Evolutionary conservation across 345 rosid genomes (phyloP).

Genomic region (Mangifera indica): DNA sequence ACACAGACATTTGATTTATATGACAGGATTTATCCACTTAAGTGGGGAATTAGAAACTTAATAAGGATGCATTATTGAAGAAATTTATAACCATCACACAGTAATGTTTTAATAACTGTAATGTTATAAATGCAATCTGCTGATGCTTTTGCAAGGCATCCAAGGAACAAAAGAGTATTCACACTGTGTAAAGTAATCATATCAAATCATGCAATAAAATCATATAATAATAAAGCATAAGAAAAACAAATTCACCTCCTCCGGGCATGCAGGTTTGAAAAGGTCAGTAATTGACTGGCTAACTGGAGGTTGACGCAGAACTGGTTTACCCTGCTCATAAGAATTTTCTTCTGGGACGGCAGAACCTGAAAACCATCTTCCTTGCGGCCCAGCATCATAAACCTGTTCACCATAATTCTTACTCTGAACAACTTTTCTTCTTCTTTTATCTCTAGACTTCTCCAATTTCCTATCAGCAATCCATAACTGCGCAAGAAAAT

Average conservation of each 20-base stretch:
- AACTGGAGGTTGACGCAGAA: constrained; percentile 62
- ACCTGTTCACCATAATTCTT: constrained; percentile 14
- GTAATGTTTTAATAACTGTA: neutral
- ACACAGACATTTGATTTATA: too few relatives aligned
- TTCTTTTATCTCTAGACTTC: constrained; percentile 32
- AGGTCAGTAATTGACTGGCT: constrained; percentile 59
- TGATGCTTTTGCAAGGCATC: neutral
- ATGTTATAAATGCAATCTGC: neutral
- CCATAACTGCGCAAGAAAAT: constrained; percentile 65
- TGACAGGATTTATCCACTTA: too few relatives aligned
- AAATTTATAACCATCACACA: neutral
- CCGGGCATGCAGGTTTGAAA: constrained; percentile 54
- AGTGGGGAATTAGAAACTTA: too few relatives aligned
- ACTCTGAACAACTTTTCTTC: constrained; percentile 31
- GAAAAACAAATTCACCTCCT: constrained; percentile 54
- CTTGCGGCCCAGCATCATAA: constrained; percentile 13
- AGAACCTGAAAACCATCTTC: constrained; percentile 27
- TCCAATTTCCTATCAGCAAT: constrained; percentile 47
- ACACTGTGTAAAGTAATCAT: neutral
- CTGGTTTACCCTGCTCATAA: constrained; percentile 15
- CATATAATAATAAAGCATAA: neutral
- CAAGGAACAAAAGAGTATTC: neutral
- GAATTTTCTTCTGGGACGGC: constrained; percentile 27
- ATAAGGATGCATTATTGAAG: too few relatives aligned
- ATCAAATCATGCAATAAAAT: neutral